Evolutionary conservation across 768 basidiomycete species (phyloP).

Genomic region (Termitomyces bulborhizus): DNA sequence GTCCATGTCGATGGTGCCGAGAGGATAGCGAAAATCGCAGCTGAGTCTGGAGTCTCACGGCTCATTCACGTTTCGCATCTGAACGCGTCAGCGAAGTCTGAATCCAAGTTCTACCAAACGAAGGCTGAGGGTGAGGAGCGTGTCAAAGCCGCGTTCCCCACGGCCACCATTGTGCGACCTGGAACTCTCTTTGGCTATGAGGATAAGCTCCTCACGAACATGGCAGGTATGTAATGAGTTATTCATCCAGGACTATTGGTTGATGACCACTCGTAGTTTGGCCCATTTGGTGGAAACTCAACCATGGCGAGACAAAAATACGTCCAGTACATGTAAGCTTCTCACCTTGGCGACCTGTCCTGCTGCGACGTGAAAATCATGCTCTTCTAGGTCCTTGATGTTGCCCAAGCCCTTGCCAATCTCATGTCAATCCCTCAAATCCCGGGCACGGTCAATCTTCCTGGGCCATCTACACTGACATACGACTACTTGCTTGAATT

Average conservation of each 20-base stretch:
- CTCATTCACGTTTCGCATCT: conserved; percentile 94
- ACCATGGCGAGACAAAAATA: conserved; percentile 79
- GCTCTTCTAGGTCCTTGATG: conserved; percentile 71
- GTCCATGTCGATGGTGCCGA: conserved; percentile 82
- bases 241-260: conserved; percentile 10
- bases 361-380: conserved; percentile 16
- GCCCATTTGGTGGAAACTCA: conserved; percentile 93
- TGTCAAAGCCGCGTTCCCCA: conserved; percentile 77
- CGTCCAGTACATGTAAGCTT: conserved; percentile 84
- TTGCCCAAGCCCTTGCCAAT: conserved; percentile 88
- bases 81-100: conserved; percentile 75
- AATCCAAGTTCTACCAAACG: conserved; percentile 79
- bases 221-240: conserved; percentile 61
- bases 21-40: conserved; percentile 79
- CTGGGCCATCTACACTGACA: conserved; percentile 84
- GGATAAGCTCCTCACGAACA: conserved; percentile 89
- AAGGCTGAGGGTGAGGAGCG: conserved; percentile 88
- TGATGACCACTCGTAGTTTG: conserved; percentile 47
- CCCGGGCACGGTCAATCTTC: conserved; percentile 69
- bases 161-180: conserved; percentile 85
- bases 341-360: conserved; percentile 8
- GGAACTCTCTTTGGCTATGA: conserved; percentile 88
- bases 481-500: conserved; percentile 77
- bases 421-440: conserved; percentile 57
- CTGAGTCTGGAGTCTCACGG: conserved; percentile 70